These are phyloP conservation scores for Scheffersomyces titani DNA, from an alignment of 1,139 yeast species.

Conservation along the genomic window DNA sequence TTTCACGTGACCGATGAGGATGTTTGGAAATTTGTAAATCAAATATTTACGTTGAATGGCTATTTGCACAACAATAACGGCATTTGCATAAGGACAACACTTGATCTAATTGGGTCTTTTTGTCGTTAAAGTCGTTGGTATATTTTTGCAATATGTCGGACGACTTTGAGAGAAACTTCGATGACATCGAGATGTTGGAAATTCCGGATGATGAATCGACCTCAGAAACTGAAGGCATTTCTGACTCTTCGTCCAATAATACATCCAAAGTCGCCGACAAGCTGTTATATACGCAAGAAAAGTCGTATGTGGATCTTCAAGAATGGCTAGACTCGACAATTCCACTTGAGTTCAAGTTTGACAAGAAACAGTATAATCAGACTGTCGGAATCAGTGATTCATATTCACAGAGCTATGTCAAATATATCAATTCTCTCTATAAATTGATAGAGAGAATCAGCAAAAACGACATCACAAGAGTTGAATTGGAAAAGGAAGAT, in stretches of 20 bases:
- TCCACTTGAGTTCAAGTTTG: constrained; percentile 33
- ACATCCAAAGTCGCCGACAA: constrained; percentile 1
- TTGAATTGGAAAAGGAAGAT: constrained; percentile 23
- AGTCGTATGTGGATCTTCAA: constrained; percentile 27
- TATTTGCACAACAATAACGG: neutral
- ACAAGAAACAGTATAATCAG: constrained; percentile 24
- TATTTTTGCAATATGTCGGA: neutral
- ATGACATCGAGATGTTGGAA: constrained; percentile 50
- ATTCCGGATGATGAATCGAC: constrained; percentile 39
- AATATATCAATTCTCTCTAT: constrained; percentile 34
- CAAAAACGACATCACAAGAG: constrained; percentile 16
- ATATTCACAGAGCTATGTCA: constrained; percentile 21
- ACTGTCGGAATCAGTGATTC: constrained; percentile 20
- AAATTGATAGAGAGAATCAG: constrained; percentile 35
- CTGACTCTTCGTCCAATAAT: constrained; percentile 18
- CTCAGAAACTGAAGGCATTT: constrained; percentile 34
- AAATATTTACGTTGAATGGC: neutral
- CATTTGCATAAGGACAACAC: neutral
- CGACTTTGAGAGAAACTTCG: constrained; percentile 20
- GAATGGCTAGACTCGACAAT: constrained; percentile 38
- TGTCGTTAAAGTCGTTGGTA: neutral
- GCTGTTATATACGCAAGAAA: constrained; percentile 10
- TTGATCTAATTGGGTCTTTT: neutral
- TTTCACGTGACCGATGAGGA: neutral
- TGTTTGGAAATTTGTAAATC: neutral